Base-by-base conservation (phyloP, 2,329 filamentous ascomycete genomes). In the Bipolaris cookei region DNA sequence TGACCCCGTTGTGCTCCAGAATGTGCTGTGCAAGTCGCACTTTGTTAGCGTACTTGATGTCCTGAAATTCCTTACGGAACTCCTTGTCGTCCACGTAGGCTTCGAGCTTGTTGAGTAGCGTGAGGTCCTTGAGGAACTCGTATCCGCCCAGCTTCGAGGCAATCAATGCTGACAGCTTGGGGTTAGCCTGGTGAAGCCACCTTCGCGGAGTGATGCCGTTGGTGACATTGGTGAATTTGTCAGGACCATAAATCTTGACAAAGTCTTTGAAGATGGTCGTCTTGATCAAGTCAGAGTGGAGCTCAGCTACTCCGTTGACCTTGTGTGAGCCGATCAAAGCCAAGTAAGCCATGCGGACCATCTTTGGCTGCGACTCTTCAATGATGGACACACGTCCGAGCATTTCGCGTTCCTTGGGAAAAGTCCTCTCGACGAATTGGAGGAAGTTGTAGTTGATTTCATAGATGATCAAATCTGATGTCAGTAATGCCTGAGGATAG, bases 261-360 rank as follows among this genome's bases (percentile, higher is more conserved):
- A 99, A 99, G 77, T 99, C 95, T 78, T 95, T 97, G 87, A 99
- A 98, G 67, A 99, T 96, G n/a, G 95, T 99, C 0, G 93, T 96
- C 82, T 95, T 95, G 82, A 99, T 97, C 56, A 99, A 83, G 74
- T 99, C 95, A 0, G 95, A 99, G 80, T 99, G 95, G 64, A 99
- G 81, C 80, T 99, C 95, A 32, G 95, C 95, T 34, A 99, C 95
- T 76, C 95, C 95, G 68, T 99, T 99, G 81, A 99, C 93, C 82
- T 98, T 99, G 86, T 98, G 95, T 34, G 95, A 98, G 45, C 95
- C 95, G 69, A 99, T 92, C 73, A 98, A 90, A 62, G 95, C 95
- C 49, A 99, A 82, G 78, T 86, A 95, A 2, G 95, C 95, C 95
- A 99, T 99, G 75, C 94, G 90, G 59, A 99, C 89, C 91, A 97